Conservation (phyloP, 163 green algal species). For the Trebouxiophyceae sp. region DNA sequence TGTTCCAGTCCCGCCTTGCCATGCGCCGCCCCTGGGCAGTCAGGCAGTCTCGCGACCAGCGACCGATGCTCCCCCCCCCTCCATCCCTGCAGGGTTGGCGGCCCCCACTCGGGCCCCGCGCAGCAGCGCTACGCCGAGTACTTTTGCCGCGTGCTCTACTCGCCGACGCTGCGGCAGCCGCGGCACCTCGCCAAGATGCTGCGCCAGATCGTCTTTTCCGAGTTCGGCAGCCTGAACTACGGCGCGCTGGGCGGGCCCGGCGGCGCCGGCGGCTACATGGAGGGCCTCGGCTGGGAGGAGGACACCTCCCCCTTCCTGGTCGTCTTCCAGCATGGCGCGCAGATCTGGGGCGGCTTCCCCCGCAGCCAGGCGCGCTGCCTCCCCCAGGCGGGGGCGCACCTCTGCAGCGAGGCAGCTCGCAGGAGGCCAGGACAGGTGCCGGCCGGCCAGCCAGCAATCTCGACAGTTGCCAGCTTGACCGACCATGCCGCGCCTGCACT, state of each 20-base stretch:
- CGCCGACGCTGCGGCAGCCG: constrained; percentile 17
- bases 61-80: too few species aligned
- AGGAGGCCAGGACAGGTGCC: too few species aligned
- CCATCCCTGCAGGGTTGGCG: neutral
- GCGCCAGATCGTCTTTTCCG: constrained; percentile 24
- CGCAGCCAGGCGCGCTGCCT: constrained; percentile 6
- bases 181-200: constrained; percentile 11
- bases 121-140: constrained; percentile 40
- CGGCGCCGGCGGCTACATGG: neutral
- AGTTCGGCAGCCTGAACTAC: constrained; percentile 12
- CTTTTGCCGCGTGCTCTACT: constrained; percentile 24
- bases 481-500: too few species aligned
- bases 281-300: neutral
- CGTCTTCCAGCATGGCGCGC: constrained; percentile 14
- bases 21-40: too few species aligned
- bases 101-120: constrained; percentile 17
- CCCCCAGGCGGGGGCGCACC: too few species aligned
- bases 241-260: constrained; percentile 5
- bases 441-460: too few species aligned
- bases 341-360: constrained; percentile 19
- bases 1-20: too few species aligned
- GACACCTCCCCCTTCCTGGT: constrained; percentile 23
- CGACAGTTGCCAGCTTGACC: too few species aligned
- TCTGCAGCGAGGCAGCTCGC: too few species aligned
- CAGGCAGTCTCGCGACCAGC: too few species aligned